Evolutionary conservation across 179 eudicot genomes (phyloP), one percentile per base, ranked within the genome.

Genomic region (Silene noctiflora): DNA sequence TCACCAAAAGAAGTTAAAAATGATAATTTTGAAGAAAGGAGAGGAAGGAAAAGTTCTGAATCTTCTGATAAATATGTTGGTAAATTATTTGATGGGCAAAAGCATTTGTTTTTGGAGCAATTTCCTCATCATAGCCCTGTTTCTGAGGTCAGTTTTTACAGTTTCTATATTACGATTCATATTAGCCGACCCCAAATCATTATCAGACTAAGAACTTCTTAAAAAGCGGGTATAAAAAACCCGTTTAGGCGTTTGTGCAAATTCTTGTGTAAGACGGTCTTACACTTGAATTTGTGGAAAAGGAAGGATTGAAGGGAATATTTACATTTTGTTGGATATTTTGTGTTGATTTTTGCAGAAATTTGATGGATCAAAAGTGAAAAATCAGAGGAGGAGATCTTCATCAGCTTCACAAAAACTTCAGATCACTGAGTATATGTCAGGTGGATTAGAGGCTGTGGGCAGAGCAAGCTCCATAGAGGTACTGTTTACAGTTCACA

Each of bases 341-440:
- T 39, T 7, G 42, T 62, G 70, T 44, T 24, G 46, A 59, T 53
- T 33, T 53, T 33, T 33, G 59, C 67, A 64, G 77, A 81, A 72
- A 79, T 68, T 33, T 35, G 79, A 76, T 72, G 84, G 84, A 78
- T 83, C 82, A 59, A 81, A 78, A 48, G 51, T 48, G 68, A 76
- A 76, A 77, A 63, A 79, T 69, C 88, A 81, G 66, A 27, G 77
- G 44, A 85, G 88, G 69, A 83, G 86, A 78, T 78, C 86, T 75
- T 85, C 88, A 64, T 44, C 80, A 25, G n/a, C 76, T 72, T 83
- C 82, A 33, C 84, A 83, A 67, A 85, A 83, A 71, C 79, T 81
- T 39, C 75, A 85, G 81, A 77, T 83, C 58, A 78, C 84, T 27
- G 84, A 83, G 81, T 83, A 78, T 44, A 59, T 77, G 42, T 42